Evolutionary conservation across 345 rosid species (phyloP).

Genomic region (Ceriops zippeliana): DNA sequence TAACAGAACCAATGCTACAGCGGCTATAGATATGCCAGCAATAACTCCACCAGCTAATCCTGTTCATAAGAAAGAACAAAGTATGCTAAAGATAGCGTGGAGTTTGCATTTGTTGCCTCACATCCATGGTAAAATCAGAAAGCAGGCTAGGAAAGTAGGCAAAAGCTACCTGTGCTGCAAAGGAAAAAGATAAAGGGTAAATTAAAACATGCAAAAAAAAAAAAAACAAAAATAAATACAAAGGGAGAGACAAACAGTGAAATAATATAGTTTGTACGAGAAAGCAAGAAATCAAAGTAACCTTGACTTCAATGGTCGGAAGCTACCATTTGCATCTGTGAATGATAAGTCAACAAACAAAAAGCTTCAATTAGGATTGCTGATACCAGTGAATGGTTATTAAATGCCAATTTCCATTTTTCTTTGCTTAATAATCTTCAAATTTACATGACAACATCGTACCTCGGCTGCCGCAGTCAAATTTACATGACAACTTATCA

Average conservation of each 20-base stretch:
- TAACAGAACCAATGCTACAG: slow-evolving; percentile 36
- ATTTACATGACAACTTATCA: too few species aligned
- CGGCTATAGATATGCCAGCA: slow-evolving; percentile 60
- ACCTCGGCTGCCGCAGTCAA: too few species aligned
- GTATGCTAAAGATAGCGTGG: slow-evolving; percentile 24
- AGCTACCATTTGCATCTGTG: slow-evolving; percentile 58
- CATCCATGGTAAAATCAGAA: slow-evolving; percentile 14
- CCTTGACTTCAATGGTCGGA: slow-evolving; percentile 54
- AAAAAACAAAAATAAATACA: slow-evolving; percentile 1
- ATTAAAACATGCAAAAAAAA: background rate
- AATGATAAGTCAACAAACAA: background rate
- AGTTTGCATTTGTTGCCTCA: slow-evolving; percentile 15
- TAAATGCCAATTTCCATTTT: background rate
- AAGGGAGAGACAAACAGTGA: background rate
- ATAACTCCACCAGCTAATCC: slow-evolving; percentile 59
- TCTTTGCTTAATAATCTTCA: too few species aligned
- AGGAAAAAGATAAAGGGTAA: slow-evolving; percentile 21
- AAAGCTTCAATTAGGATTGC: slow-evolving; percentile 11
- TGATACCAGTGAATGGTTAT: slow-evolving; percentile 5
- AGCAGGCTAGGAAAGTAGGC: slow-evolving; percentile 25
- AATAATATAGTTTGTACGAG: background rate
- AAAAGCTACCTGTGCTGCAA: slow-evolving; percentile 49
- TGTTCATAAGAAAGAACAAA: slow-evolving; percentile 32
- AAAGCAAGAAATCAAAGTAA: slow-evolving; percentile 13
- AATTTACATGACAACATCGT: too few species aligned